Base-by-base conservation (phyloP, 164 flowering plant genomes). In the Vitis riparia region DNA sequence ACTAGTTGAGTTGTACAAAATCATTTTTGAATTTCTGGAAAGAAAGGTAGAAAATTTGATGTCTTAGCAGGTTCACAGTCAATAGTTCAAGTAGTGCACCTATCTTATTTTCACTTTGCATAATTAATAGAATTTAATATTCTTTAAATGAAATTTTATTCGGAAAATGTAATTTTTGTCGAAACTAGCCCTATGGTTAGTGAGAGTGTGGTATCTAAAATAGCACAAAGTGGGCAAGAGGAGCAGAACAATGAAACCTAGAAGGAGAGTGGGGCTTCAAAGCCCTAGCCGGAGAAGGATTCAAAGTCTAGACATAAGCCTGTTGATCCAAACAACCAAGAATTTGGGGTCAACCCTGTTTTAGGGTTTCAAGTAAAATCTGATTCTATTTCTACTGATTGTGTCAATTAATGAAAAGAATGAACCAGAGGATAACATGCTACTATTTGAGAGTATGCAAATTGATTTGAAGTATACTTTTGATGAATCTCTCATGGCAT, bases 371-470 rank as follows among this genome's bases (percentile, higher is more conserved):
- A 83, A 84, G 85, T 93, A 87, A 87, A 78, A 78, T 85, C 87
- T 90, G 95, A 90, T 85, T 93, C 90, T 84, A 84, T 91, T 89
- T 87, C 90, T 89, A 81, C 89, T 89, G 96, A 87, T 82, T 92
- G 80, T 91, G 79, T 83, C 91, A 81, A 84, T 89, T 92, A 85
- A 77, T 88, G 94, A 92, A 85, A 91, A 83, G 75, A 91, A 82
- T 85, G 98, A 92, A 84, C 81, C 87, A 80, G 88, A 91, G 88
- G 94, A 83, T 88, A 87, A 89, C 84, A 81, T 23, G 23, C 23
- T 23, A 23, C 23, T 23, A 23, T 19, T 80, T 69, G 97, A 90
- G 68, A 81, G 76, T 79, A 90, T 87, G 76, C 92, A 83, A 62
- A 61, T 76, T 56, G 94, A 90, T 65, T 80, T 85, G 5, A 86